Conservation (phyloP, 345 rosid genomes). For the Populus pruinosa region DNA sequence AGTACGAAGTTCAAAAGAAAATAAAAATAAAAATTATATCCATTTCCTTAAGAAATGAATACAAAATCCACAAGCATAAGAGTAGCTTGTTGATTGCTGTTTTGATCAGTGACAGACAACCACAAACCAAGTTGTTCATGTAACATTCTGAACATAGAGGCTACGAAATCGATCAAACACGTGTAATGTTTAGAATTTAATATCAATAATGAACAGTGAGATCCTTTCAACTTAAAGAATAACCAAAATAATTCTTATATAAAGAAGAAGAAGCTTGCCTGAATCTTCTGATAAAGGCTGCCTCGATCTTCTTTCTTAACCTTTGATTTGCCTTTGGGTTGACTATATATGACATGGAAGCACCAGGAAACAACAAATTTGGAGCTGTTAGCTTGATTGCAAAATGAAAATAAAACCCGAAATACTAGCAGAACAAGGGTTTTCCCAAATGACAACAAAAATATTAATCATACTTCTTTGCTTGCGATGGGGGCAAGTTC, state of each 20-base stretch:
- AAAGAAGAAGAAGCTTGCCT: conserved; percentile 10
- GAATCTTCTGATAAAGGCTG: neutral
- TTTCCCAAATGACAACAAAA: neutral
- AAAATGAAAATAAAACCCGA: neutral
- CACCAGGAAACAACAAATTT: conserved; percentile 3
- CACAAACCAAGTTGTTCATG: neutral
- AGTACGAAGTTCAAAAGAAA: neutral
- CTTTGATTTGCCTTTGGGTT: neutral
- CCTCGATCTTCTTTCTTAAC: neutral
- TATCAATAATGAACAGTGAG: neutral
- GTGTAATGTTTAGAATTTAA: neutral
- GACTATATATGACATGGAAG: neutral
- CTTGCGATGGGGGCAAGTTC: neutral
- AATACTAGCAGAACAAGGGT: neutral
- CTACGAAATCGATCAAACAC: neutral
- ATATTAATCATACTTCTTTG: neutral
- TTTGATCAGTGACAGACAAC: neutral
- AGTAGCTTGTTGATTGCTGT: neutral
- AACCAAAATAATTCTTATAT: neutral
- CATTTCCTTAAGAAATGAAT: neutral
- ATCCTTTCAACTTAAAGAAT: neutral
- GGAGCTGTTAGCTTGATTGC: conserved; percentile 7
- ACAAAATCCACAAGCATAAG: neutral
- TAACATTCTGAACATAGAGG: neutral
- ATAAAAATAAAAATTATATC: neutral